A percentile compares a stretch with the other conserved stretches of the same genome.
phyloP scores from a whole-genome alignment of 441 rosid species.

The Mallotus japonicus region DNA sequence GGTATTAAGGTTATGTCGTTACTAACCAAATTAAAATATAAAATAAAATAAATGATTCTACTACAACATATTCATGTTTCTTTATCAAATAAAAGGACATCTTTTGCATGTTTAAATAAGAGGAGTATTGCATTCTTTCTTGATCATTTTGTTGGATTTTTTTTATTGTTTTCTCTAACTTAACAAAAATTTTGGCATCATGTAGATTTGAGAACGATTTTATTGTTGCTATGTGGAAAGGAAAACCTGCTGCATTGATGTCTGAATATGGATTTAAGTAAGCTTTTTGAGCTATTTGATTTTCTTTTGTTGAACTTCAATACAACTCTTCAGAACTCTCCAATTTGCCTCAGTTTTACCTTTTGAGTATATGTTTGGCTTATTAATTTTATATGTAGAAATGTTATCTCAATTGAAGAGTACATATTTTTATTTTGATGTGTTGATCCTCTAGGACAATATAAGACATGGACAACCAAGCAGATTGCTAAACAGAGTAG shows the following conservation, averaged over 20 bases:
- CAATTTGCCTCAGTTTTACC: slow-evolving; percentile 1
- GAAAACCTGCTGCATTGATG: slow-evolving; percentile 79
- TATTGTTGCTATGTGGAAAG: slow-evolving; percentile 81
- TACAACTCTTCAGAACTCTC: neutral
- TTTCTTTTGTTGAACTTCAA: slow-evolving; percentile 6
- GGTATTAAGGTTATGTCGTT: too few species aligned
- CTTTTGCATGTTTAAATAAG: neutral
- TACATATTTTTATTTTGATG: slow-evolving; percentile 64
- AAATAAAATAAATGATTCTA: neutral
- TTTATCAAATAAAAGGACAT: neutral
- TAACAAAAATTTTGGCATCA: neutral
- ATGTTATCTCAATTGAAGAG: slow-evolving; percentile 75
- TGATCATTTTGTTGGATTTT: too few species aligned
- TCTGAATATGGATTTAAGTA: slow-evolving; percentile 81
- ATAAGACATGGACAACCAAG: slow-evolving; percentile 53
- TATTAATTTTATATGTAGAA: slow-evolving; percentile 44
- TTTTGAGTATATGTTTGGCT: slow-evolving; percentile 5
- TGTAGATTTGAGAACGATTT: slow-evolving; percentile 64
- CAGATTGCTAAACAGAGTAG: slow-evolving; percentile 28
- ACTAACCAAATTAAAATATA: too few species aligned
- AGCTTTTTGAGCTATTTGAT: slow-evolving; percentile 17
- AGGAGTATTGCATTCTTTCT: neutral
- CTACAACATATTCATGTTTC: neutral
- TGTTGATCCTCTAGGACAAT: slow-evolving; percentile 73
- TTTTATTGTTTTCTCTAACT: neutral